Conservation (phyloP, 139 green algal species). For the Bryopsis sp. region DNA sequence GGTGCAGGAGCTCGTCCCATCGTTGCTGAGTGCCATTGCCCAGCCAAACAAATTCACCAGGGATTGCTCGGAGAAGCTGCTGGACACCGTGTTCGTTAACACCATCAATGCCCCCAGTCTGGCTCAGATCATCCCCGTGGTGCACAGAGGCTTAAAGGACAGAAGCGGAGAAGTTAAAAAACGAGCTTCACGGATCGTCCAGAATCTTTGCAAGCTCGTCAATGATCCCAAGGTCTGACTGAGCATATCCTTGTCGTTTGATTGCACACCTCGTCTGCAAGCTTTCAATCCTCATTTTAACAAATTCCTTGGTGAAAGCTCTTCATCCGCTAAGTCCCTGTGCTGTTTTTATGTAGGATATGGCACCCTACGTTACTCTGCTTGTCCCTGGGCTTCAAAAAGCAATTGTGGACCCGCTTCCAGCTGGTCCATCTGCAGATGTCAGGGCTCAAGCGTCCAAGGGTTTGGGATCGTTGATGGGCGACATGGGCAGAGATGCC, state of each 20-base stretch:
- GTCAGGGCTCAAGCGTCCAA: slow-evolving; percentile 25
- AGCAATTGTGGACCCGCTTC: slow-evolving; percentile 84
- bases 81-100: slow-evolving; percentile 91
- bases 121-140: slow-evolving; percentile 89
- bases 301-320: too few relatives aligned
- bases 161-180: slow-evolving; percentile 88
- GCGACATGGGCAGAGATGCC: slow-evolving; percentile 61
- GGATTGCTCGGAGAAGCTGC: slow-evolving; percentile 56
- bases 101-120: slow-evolving; percentile 85
- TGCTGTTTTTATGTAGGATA: slow-evolving; percentile 53
- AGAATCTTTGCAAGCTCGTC: slow-evolving; percentile 87
- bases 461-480: slow-evolving; percentile 21
- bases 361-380: slow-evolving; percentile 82
- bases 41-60: slow-evolving; percentile 70
- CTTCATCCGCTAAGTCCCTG: not conserved
- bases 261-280: too few relatives aligned
- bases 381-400: slow-evolving; percentile 89
- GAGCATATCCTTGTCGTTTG: too few relatives aligned
- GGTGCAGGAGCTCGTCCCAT: slow-evolving; percentile 70
- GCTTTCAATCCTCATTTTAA: too few relatives aligned
- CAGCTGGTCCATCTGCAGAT: too few relatives aligned
- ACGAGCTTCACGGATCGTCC: slow-evolving; percentile 83
- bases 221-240: slow-evolving; percentile 79
- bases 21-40: slow-evolving; percentile 76
- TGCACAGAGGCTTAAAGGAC: slow-evolving; percentile 81